These are phyloP conservation scores for Diaporthe capsici DNA, from an alignment of 2,329 filamentous ascomycete genomes.

Conservation along the genomic window DNA sequence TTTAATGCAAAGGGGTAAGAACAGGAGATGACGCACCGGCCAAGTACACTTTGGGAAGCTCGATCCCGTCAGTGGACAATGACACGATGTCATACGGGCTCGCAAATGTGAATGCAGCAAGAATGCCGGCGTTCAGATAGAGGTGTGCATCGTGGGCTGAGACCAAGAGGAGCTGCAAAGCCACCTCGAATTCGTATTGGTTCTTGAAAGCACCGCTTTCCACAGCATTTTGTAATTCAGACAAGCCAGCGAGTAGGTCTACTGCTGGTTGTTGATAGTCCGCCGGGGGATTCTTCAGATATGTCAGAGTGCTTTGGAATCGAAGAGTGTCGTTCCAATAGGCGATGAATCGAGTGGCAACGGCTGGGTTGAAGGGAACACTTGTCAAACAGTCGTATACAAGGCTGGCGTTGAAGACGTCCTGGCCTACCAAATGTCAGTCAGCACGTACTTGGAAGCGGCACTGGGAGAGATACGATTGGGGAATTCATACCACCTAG, in stretches of 20 bases:
- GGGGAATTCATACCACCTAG: neutral
- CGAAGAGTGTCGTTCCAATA: constrained; percentile 10
- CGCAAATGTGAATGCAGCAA: constrained; percentile 50
- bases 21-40: neutral
- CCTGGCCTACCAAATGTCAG: neutral
- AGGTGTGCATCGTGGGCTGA: constrained; percentile 55
- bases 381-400: neutral
- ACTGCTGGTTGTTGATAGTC: constrained; percentile 50
- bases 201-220: constrained; percentile 50
- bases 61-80: constrained; percentile 50
- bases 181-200: constrained; percentile 55
- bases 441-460: neutral
- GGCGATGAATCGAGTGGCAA: constrained; percentile 2
- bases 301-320: constrained; percentile 7
- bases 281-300: neutral
- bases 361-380: neutral
- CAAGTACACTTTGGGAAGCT: constrained; percentile 53
- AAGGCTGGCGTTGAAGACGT: constrained; percentile 11
- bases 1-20: neutral
- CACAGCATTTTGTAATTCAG: constrained; percentile 50
- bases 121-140: constrained; percentile 48
- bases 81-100: constrained; percentile 49
- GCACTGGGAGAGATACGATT: accelerated
- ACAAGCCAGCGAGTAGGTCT: constrained; percentile 51
- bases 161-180: constrained; percentile 51